phyloP scores from a whole-genome alignment of 1,139 yeast species.

The Debaryomyces coudertii region DNA sequence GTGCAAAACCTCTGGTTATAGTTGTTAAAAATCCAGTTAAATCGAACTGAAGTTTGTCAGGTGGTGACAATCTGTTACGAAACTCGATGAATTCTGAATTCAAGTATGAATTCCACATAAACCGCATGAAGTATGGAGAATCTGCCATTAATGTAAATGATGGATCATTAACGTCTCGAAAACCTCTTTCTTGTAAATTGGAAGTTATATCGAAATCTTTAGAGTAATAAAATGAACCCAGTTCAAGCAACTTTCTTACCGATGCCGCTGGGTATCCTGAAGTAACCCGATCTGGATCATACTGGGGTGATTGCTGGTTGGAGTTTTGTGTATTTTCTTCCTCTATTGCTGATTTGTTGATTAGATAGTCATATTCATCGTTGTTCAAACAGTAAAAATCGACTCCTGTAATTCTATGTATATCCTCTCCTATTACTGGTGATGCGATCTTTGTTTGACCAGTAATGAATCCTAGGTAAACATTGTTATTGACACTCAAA shows the following conservation, averaged over 20 bases:
- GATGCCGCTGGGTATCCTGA: constrained; percentile 62
- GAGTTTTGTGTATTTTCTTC: constrained; percentile 26
- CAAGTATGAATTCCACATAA: constrained; percentile 69
- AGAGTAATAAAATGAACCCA: constrained; percentile 70
- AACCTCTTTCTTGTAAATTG: constrained; percentile 58
- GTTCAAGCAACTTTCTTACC: constrained; percentile 56
- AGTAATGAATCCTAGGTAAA: constrained; percentile 62
- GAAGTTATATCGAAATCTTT: constrained; percentile 67
- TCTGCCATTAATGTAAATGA: constrained; percentile 40
- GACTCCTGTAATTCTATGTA: constrained; percentile 57
- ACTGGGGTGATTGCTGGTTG: constrained; percentile 7
- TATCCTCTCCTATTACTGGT: constrained; percentile 56
- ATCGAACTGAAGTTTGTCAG: constrained; percentile 57
- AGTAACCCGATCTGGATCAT: constrained; percentile 33
- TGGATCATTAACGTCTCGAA: constrained; percentile 27
- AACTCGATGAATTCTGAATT: constrained; percentile 60
- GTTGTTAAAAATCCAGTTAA: constrained; percentile 59
- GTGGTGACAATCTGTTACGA: constrained; percentile 54
- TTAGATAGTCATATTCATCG: constrained; percentile 52
- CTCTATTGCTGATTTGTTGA: constrained; percentile 23
- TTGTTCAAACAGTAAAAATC: constrained; percentile 66
- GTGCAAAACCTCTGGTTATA: constrained; percentile 67
- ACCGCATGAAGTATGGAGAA: constrained; percentile 53
- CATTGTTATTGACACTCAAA: constrained; percentile 53
- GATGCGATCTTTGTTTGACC: constrained; percentile 60